Base-by-base conservation (phyloP, 371 early-diverging fungal species). In the Mortierella sp. region DNA sequence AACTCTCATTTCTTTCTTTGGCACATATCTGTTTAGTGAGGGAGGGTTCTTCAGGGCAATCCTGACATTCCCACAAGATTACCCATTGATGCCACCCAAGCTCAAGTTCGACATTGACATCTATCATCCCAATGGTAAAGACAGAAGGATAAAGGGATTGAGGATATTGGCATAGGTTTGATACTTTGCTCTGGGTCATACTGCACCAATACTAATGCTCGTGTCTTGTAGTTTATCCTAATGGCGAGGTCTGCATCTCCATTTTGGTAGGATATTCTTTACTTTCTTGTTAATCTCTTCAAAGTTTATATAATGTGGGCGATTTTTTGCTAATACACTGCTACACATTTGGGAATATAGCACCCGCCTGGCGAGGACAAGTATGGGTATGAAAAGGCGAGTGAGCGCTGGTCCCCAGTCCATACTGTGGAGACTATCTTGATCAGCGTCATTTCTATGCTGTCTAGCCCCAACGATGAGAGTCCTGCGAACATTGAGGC, bases 371-470 rank as follows among this genome's bases (percentile, higher is more conserved):
- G 89, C 76, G 95, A 95, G 70, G 98, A 98, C 85, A 93, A 92
- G 81, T 98, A 90, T 78, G 98, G 97, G 20, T 97, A 98, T 75
- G 98, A 98, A 78, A 81, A 91, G 52, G 93, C 96, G 10, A 88
- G 86, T 39, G 98, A 98, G 78, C 88, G 98, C 58, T 98, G 98
- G 98, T 87, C 94, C 59, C 98, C 98, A 14, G 94, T 97, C 11
- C 93, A 97, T 79, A 96, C 96, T n/a, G 96, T 97, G 54, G 94
- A 95, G 75, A 95, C 94, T n/a, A 96, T 98, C 79, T 80, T 97
- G 51, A 66, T 97, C 28, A 92, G 92, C 43, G 95, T 98, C 18
- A 93, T 96, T 55, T 93, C 92, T 64, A 94, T 98, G 93, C 86
- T 98, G 24, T 92, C 93, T 5, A 92, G 93, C 68, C 98, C 98